Conservation (phyloP, 306 rosid genomes). For the Inga laurina region DNA sequence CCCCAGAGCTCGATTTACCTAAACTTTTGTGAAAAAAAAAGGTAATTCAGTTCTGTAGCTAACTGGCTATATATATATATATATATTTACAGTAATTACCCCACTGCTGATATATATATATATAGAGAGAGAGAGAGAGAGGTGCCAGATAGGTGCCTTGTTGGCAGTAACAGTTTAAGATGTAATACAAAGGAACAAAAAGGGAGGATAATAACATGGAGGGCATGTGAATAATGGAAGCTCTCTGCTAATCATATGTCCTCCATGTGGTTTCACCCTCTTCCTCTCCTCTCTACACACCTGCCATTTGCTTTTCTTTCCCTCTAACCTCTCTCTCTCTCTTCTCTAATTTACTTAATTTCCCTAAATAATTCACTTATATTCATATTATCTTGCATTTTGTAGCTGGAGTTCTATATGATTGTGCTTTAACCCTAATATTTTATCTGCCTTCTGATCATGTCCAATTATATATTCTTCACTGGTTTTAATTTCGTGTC, state of each 20-base stretch:
- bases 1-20: no score
- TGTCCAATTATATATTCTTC: background rate
- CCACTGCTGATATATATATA: background rate
- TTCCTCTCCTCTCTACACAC: background rate
- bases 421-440: background rate
- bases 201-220: constrained; percentile 36
- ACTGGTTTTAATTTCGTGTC: background rate
- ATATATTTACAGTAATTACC: background rate
- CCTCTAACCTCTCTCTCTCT: background rate
- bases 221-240: constrained; percentile 28
- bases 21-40: no score
- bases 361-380: background rate
- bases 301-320: background rate
- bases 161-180: constrained; percentile 8
- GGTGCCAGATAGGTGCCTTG: constrained; percentile 9
- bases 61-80: background rate
- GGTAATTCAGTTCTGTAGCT: no score
- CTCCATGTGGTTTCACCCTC: constrained; percentile 27
- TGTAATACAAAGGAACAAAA: constrained; percentile 29
- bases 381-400: background rate
- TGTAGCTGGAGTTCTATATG: background rate
- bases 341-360: background rate
- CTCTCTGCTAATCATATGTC: constrained; percentile 19
- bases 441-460: background rate
- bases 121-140: background rate